Conservation (phyloP, 371 early-diverging fungal genomes). For the Circinella umbellata region DNA sequence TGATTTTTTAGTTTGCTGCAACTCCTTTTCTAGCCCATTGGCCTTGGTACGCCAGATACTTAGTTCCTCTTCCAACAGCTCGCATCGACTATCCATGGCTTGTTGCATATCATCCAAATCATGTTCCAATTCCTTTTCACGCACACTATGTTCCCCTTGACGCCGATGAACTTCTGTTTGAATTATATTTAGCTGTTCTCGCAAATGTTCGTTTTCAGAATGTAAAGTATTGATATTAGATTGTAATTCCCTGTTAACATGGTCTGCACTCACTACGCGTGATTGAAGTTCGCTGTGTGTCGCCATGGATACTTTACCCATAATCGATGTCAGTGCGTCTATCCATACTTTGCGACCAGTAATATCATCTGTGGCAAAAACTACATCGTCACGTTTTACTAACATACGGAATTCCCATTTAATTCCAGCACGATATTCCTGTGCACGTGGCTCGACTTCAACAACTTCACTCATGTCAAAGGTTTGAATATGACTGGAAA, state of each 20-base stretch:
- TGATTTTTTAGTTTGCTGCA: conserved; percentile 13
- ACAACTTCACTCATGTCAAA: conserved; percentile 58
- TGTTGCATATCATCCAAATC: conserved; percentile 33
- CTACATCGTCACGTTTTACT: conserved; percentile 48
- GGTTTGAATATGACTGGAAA: conserved; percentile 50
- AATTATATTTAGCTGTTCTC: conserved; percentile 29
- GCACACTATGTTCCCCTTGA: conserved; percentile 22
- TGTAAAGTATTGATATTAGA: conserved; percentile 34
- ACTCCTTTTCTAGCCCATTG: conserved; percentile 27
- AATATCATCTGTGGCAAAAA: conserved; percentile 50
- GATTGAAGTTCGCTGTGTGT: conserved; percentile 51
- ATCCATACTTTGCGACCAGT: conserved; percentile 51
- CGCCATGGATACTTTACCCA: conserved; percentile 58
- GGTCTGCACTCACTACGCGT: conserved; percentile 41
- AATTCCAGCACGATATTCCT: conserved; percentile 48
- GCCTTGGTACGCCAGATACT: conserved; percentile 25
- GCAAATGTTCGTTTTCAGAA: conserved; percentile 31
- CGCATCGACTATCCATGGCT: conserved; percentile 29
- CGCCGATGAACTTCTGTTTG: conserved; percentile 29
- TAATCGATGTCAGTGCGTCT: conserved; percentile 50
- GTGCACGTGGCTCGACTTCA: conserved; percentile 49
- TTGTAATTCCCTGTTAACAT: conserved; percentile 44
- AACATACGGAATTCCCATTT: conserved; percentile 55
- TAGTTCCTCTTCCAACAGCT: conserved; percentile 33
- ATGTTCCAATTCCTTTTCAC: conserved; percentile 18